phyloP scores from a whole-genome alignment of 805 yeast genomes.

The Hanseniaspora singularis region DNA sequence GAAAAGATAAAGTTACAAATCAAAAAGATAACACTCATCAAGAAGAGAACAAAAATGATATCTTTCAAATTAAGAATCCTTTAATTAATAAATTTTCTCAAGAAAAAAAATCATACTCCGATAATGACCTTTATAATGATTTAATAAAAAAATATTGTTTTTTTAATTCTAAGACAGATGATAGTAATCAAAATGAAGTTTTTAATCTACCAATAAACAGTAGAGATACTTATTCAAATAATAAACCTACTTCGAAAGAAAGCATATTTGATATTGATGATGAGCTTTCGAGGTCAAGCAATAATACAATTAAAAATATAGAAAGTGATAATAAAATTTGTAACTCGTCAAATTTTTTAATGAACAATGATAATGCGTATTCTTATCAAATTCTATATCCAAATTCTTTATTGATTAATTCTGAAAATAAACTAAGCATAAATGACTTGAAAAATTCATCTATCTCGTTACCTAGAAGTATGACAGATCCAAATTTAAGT shows the following conservation, averaged over 20 bases:
- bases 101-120: background rate
- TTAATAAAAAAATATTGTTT: constrained; percentile 5
- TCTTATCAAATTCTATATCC: background rate
- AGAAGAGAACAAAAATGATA: background rate
- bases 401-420: too few species aligned
- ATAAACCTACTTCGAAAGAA: background rate
- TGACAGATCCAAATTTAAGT: too few species aligned
- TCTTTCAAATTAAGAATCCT: background rate
- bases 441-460: too few species aligned
- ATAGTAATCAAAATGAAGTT: too few species aligned
- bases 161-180: background rate
- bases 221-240: background rate
- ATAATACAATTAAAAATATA: background rate
- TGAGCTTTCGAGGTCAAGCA: background rate
- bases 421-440: too few species aligned
- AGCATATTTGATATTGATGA: background rate
- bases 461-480: too few species aligned
- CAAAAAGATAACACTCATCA: too few species aligned
- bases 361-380: background rate
- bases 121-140: background rate
- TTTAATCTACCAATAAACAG: background rate
- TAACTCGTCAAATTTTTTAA: background rate
- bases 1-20: too few species aligned
- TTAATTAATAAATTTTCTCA: background rate
- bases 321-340: background rate